Conservation (phyloP, 2,329 filamentous ascomycete species). For the Paracoccidioides lutzii region DNA sequence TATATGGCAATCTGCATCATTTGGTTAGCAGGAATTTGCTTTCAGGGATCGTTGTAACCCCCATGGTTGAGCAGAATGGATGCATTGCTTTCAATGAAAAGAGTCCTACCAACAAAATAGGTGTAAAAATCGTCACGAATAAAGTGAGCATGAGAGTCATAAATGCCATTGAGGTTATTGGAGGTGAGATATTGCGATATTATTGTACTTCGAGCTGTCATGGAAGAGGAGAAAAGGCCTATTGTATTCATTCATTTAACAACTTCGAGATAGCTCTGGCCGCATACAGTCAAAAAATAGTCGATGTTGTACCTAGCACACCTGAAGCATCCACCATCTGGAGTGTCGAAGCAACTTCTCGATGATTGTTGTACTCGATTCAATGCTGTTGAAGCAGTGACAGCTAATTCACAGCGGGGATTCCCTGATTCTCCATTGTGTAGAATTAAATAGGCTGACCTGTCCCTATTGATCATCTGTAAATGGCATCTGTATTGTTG, state of each 20-base stretch:
- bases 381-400: background rate
- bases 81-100: background rate
- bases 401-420: background rate
- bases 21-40: background rate
- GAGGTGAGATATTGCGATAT: background rate
- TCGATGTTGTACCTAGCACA: background rate
- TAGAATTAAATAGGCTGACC: background rate
- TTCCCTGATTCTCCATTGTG: background rate
- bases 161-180: background rate
- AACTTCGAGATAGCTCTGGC: background rate
- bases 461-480: background rate
- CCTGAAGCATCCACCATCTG: background rate
- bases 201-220: background rate
- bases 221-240: background rate
- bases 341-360: background rate
- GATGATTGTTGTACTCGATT: background rate
- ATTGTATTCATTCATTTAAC: background rate
- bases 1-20: background rate
- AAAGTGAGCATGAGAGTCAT: background rate
- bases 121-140: background rate
- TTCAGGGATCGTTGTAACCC: background rate
- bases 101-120: background rate
- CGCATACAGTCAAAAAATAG: background rate
- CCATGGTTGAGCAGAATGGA: background rate
- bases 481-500: background rate